These are phyloP conservation scores for Cruciata laevipes DNA, from an alignment of 257 asterid species.

Conservation along the genomic window DNA sequence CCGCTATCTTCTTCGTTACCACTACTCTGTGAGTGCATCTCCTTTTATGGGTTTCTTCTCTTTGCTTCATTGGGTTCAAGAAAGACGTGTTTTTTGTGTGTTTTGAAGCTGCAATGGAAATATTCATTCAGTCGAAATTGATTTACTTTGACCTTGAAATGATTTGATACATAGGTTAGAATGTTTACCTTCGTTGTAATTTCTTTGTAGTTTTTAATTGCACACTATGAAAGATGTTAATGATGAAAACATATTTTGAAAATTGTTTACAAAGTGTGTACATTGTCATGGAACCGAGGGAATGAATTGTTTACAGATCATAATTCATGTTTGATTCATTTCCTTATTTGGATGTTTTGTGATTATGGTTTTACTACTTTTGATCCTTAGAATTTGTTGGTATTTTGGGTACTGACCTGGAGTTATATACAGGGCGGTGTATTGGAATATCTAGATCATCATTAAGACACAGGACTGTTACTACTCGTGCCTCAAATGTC, in stretches of 20 bases:
- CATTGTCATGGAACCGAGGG: too few relatives aligned
- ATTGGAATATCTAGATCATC: conserved; percentile 24
- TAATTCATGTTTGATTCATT: not conserved
- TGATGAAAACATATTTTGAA: not conserved
- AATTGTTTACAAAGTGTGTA: too few relatives aligned
- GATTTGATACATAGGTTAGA: not conserved
- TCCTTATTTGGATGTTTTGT: not conserved
- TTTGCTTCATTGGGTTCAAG: conserved; percentile 9
- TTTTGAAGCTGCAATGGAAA: not conserved
- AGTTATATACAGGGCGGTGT: conserved; percentile 25
- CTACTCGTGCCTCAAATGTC: conserved; percentile 38
- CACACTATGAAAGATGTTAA: too few relatives aligned
- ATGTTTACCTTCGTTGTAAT: not conserved
- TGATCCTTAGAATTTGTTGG: not conserved
- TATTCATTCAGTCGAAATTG: not conserved
- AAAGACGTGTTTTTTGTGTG: not conserved
- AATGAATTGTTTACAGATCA: not conserved
- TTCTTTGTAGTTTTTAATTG: too few relatives aligned
- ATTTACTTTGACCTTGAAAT: not conserved
- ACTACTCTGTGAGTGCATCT: conserved; percentile 34
- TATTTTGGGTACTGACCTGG: conserved; percentile 1
- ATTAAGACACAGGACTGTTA: conserved; percentile 19
- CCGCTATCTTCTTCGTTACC: conserved; percentile 15
- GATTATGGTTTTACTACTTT: not conserved
- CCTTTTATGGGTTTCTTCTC: not conserved